Conservation (phyloP, 169 alveolate species). For the Cryptosporidium ubiquitum region DNA sequence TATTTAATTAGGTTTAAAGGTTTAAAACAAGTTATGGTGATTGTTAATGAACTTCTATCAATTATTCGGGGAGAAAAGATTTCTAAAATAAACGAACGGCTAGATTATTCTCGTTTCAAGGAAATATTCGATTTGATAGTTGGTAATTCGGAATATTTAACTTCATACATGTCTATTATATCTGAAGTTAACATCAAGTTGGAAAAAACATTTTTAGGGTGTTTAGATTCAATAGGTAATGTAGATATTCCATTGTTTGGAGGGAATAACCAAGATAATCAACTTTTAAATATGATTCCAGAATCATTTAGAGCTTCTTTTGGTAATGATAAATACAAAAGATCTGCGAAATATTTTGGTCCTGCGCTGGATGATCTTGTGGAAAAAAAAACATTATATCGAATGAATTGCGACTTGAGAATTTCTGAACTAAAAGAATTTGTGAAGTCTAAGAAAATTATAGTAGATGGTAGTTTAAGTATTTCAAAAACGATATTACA, state of each 20-base stretch:
- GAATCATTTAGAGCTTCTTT: neutral
- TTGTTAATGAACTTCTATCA: neutral
- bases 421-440: neutral
- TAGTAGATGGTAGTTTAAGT: neutral
- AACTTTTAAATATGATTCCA: neutral
- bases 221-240: neutral
- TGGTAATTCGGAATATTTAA: neutral
- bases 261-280: neutral
- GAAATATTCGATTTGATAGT: neutral
- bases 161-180: neutral
- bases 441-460: neutral
- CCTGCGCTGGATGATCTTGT: conserved; percentile 1
- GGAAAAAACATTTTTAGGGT: neutral
- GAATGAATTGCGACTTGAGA: neutral
- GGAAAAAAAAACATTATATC: neutral
- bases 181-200: neutral
- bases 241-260: conserved; percentile 11
- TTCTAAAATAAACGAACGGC: neutral
- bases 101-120: neutral
- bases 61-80: neutral
- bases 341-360: conserved; percentile 10
- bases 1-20: conserved; percentile 21
- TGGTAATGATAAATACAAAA: neutral
- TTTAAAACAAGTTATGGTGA: neutral
- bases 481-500: neutral